phyloP scores from a whole-genome alignment of 2,329 filamentous ascomycete species.

The Cytospora mali region DNA sequence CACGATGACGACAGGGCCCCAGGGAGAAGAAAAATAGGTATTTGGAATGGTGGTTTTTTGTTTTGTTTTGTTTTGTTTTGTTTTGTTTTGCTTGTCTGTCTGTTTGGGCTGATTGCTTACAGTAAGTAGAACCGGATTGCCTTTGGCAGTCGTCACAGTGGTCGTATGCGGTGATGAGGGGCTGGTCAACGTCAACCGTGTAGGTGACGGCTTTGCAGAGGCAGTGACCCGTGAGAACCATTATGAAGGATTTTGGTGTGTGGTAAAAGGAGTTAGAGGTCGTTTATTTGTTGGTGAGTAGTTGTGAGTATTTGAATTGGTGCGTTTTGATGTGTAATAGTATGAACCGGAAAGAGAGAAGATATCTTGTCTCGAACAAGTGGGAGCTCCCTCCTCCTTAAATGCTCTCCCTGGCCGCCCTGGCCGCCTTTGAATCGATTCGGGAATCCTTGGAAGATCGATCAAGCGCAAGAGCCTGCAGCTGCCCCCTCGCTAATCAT shows the following conservation, averaged over 20 bases:
- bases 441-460: neutral
- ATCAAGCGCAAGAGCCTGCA: constrained; percentile 15
- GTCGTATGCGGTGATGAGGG: constrained; percentile 64
- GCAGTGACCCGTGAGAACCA: constrained; percentile 71
- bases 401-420: neutral
- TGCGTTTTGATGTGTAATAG: neutral
- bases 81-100: neutral
- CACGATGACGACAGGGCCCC: constrained; percentile 14
- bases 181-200: constrained; percentile 55
- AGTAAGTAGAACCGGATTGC: constrained; percentile 70
- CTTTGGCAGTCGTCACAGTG: constrained; percentile 76
- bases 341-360: neutral
- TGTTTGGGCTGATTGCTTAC: constrained; percentile 48
- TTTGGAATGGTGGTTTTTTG: neutral
- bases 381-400: constrained; percentile 10
- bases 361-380: neutral
- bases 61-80: neutral
- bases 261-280: constrained; percentile 27
- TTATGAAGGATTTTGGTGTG: constrained; percentile 42
- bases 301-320: neutral
- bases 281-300: constrained; percentile 1
- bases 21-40: too few species aligned
- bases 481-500: constrained; percentile 12
- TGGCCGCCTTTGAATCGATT: neutral
- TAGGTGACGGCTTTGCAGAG: constrained; percentile 75